A percentile compares a stretch with the other conserved stretches of the same genome.
Evolutionary conservation across 345 rosid genomes (phyloP).

Genomic region (Moricandia arvensis): DNA sequence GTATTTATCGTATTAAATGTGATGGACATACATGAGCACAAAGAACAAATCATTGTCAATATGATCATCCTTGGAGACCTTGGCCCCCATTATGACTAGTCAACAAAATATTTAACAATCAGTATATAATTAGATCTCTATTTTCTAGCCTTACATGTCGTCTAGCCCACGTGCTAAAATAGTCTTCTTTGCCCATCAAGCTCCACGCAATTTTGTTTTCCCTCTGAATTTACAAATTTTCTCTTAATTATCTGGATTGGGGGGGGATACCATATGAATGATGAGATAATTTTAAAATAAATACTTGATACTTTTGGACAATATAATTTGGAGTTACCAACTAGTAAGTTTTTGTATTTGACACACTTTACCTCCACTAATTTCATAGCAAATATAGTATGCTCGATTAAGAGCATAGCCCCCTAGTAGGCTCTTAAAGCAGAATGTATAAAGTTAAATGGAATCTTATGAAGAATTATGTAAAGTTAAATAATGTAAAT

Average conservation of each 20-base stretch:
- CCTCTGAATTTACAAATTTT: not conserved
- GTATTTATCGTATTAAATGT: not conserved
- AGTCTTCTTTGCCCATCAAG: conserved; percentile 3
- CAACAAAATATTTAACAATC: not conserved
- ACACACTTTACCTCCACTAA: not conserved
- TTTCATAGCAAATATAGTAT: too few relatives aligned
- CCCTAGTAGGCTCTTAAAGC: too few relatives aligned
- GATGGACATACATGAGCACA: not conserved
- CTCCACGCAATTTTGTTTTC: not conserved
- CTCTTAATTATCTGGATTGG: not conserved
- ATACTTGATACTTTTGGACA: too few relatives aligned
- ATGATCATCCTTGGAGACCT: conserved; percentile 9
- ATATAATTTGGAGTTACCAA: too few relatives aligned
- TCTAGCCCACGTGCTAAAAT: conserved; percentile 22
- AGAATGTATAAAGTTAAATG: not conserved
- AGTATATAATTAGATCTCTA: conserved; percentile 3
- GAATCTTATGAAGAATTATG: conserved; percentile 3
- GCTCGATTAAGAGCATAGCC: too few relatives aligned
- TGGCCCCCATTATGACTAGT: conserved; percentile 24
- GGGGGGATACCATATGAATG: too few relatives aligned
- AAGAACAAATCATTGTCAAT: conserved; percentile 27
- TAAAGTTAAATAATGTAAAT: not conserved
- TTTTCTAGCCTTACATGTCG: conserved; percentile 14
- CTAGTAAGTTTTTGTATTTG: not conserved
- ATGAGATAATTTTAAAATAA: too few relatives aligned